Conservation (phyloP, 31 red algal genomes). For the Endocladia muricata region DNA sequence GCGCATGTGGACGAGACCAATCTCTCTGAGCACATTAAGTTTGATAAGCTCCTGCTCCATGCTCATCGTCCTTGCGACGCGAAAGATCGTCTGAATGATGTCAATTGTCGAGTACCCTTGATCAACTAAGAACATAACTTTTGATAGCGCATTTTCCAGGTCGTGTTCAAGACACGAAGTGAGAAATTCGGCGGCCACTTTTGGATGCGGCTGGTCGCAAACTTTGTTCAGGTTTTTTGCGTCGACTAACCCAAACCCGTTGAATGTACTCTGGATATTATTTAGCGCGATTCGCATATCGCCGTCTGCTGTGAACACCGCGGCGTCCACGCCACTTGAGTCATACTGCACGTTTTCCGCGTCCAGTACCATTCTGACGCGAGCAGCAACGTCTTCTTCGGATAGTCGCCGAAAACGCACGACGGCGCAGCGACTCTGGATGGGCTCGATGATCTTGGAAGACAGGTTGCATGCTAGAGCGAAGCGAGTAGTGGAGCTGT, state of each 20-base stretch:
- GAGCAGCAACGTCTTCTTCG: constrained; percentile 54
- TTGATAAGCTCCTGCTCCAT: constrained; percentile 69
- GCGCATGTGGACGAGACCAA: constrained; percentile 87
- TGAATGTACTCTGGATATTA: constrained; percentile 78
- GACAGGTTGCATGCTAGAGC: constrained; percentile 94
- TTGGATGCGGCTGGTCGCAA: constrained; percentile 85
- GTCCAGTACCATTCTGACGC: constrained; percentile 55
- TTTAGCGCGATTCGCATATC: constrained; percentile 99
- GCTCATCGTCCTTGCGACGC: constrained; percentile 61
- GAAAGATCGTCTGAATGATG: constrained; percentile 86
- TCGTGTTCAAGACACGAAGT: constrained; percentile 53
- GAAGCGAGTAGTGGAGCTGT: constrained; percentile 88
- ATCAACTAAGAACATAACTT: constrained; percentile 53
- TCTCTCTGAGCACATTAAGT: constrained; percentile 72
- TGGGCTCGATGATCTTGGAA: constrained; percentile 95
- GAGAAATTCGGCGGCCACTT: constrained; percentile 59
- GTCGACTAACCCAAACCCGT: constrained; percentile 87
- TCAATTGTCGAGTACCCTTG: constrained; percentile 84
- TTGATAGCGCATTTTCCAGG: constrained; percentile 58
- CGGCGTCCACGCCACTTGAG: constrained; percentile 67
- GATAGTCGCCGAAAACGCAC: constrained; percentile 70
- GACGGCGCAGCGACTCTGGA: constrained; percentile 91
- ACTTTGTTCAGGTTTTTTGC: constrained; percentile 89
- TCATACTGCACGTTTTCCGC: constrained; percentile 73
- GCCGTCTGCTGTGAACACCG: constrained; percentile 95